Percentiles rank a stretch among this genome's conserved stretches.
Evolutionary conservation across 1,284 basidiomycete species (phyloP).

Genomic region (Inonotus obliquus): DNA sequence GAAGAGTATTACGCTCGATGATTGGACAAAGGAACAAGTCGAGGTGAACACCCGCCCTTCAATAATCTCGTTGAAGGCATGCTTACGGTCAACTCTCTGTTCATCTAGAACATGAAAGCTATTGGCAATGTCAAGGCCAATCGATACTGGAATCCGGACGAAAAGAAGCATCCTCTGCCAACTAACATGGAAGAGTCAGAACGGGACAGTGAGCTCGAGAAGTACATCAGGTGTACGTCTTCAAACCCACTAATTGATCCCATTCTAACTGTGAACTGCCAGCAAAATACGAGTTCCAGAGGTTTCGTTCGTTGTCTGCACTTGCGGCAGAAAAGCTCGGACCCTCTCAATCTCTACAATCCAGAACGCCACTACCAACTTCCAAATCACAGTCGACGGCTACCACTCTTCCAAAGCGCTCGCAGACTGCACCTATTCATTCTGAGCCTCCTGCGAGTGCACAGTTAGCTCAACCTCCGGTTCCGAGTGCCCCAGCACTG

Average conservation of each 20-base stretch:
- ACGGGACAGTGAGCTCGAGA: slow-evolving; percentile 80
- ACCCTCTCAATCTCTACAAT: slow-evolving; percentile 18
- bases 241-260: background rate
- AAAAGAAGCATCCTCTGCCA: slow-evolving; percentile 71
- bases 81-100: background rate
- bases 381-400: background rate
- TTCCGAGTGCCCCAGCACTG: background rate
- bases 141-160: slow-evolving; percentile 69
- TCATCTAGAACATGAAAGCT: slow-evolving; percentile 59
- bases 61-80: slow-evolving; percentile 20
- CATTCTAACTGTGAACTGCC: slow-evolving; percentile 4
- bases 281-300: slow-evolving; percentile 75
- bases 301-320: slow-evolving; percentile 36
- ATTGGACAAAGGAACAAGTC: slow-evolving; percentile 83
- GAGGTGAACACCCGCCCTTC: slow-evolving; percentile 47
- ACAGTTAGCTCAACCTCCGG: background rate
- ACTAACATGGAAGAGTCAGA: slow-evolving; percentile 74
- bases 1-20: slow-evolving; percentile 79
- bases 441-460: slow-evolving; percentile 5
- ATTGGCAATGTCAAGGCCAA: slow-evolving; percentile 79
- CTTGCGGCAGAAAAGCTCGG: slow-evolving; percentile 22
- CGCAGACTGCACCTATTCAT: slow-evolving; percentile 14
- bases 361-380: slow-evolving; percentile 5
- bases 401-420: background rate
- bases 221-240: slow-evolving; percentile 70